A percentile compares a stretch with the other conserved stretches of the same genome.
These are phyloP conservation scores for Ceratocystis variospora DNA, from an alignment of 2,329 filamentous ascomycete genomes.

Conservation along the genomic window DNA sequence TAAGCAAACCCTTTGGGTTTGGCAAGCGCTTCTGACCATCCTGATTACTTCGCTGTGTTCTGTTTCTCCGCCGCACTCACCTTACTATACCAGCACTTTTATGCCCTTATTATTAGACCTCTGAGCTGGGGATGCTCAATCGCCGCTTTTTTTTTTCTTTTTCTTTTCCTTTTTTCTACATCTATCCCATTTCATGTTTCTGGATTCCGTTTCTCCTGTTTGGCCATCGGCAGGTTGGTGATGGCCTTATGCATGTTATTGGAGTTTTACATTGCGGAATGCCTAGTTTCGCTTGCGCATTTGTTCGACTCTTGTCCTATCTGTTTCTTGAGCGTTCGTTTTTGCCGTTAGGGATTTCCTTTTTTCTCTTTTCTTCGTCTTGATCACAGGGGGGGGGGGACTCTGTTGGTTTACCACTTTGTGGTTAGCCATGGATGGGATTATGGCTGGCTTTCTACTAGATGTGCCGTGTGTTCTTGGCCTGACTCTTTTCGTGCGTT, in stretches of 20 bases:
- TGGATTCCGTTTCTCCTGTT: background rate
- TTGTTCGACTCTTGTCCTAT: background rate
- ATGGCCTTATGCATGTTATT: background rate
- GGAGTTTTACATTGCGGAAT: background rate
- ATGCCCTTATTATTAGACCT: background rate
- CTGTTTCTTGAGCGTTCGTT: slow-evolving; percentile 1
- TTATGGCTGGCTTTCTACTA: background rate
- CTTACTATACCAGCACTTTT: background rate
- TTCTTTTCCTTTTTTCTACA: background rate
- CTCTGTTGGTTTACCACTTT: slow-evolving; percentile 20
- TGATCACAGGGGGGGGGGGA: slow-evolving; percentile 19
- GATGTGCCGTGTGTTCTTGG: slow-evolving; percentile 9
- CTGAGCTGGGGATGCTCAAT: background rate
- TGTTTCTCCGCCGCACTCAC: background rate
- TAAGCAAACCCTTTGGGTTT: background rate
- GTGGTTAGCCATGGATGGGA: background rate
- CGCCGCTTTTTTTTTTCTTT: background rate
- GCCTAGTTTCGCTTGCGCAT: background rate
- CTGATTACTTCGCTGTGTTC: slow-evolving; percentile 10
- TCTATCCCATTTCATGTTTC: background rate
- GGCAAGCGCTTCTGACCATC: slow-evolving; percentile 6
- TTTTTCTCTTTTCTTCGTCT: slow-evolving; percentile 20
- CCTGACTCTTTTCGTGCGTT: slow-evolving; percentile 1
- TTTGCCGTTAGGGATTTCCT: slow-evolving; percentile 5
- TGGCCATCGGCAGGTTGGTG: slow-evolving; percentile 3